Evolutionary conservation across 768 basidiomycete species (phyloP), one percentile per base, ranked within the genome.

Genomic region (Tricholoma furcatifolium): DNA sequence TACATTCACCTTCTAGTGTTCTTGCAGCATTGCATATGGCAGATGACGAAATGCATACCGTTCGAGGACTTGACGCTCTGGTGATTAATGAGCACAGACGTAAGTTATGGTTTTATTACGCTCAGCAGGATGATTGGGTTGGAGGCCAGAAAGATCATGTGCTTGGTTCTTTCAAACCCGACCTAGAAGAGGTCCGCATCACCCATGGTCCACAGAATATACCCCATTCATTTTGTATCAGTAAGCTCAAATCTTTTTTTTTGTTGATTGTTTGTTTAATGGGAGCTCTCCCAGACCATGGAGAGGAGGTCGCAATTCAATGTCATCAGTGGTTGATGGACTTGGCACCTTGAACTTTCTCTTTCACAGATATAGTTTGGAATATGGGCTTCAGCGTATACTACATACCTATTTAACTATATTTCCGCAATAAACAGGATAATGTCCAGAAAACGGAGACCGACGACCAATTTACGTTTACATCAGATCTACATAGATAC

Each of bases 151-250:
- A 74, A 53, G 67, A 73, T 15, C 53, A 58, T 6, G 67, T 88
- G 14, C 56, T 85, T 32, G 61, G 57, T 3, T 66, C 62, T 4
- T 67, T 85, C 49, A 66, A 72, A 18, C 67, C 69, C 4, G 66
- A 73, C 27, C 50, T 50, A 40, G 65, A 54, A 20, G 63, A 63
- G 39, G 61, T 57, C 30, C 74, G 64, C 54, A 67, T 82, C 27
- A 74, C 76, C 21, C 74, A 78, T 58, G 81, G 73, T 3, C 66
- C 65, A 5, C 61, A 69, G 6, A 75, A 73, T 30, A 74, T 88
- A 34, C 85, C 84, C 2, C 89, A 91, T 64, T 82, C 84, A 14
- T 91, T 90, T 63, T 88, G 84, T 62, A 81, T 91, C 45, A 80
- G 85, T 88, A 57, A 62, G 84, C 14, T 43, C 1, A 23, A 8